phyloP scores from a whole-genome alignment of 805 yeast genomes.

The Hanseniaspora clermontiae region DNA sequence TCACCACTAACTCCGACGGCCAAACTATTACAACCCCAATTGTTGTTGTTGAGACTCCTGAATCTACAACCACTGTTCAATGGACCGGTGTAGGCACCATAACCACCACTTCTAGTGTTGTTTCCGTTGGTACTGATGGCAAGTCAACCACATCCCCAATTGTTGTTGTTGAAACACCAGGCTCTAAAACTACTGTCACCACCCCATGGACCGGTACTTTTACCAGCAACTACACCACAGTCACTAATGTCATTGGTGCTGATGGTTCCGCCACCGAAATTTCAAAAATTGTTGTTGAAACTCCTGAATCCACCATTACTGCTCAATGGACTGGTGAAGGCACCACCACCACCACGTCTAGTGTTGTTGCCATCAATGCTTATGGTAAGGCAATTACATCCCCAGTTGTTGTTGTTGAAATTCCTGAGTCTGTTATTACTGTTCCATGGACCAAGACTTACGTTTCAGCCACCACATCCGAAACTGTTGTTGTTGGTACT shows the following conservation, averaged over 20 bases:
- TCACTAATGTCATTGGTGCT: not conserved
- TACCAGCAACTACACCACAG: not conserved
- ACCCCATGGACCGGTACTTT: too few species aligned
- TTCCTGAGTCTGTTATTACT: not conserved
- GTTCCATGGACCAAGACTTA: not conserved
- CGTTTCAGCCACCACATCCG: not conserved
- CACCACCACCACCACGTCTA: not conserved
- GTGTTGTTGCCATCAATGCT: not conserved
- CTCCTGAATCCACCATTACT: not conserved
- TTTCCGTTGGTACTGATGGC: not conserved
- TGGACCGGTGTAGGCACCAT: not conserved
- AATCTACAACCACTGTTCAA: too few species aligned
- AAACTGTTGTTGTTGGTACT: not conserved
- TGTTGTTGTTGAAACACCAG: not conserved
- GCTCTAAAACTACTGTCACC: too few species aligned
- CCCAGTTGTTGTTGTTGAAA: not conserved
- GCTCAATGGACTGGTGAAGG: not conserved
- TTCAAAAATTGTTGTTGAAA: not conserved
- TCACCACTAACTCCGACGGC: too few species aligned
- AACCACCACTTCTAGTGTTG: not conserved
- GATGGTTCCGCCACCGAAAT: not conserved
- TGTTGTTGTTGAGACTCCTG: too few species aligned
- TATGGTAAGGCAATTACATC: too few species aligned
- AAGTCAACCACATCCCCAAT: not conserved
- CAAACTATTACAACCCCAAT: too few species aligned